phyloP scores from a whole-genome alignment of 106 monocot species.

The Phalaenopsis equestris region DNA sequence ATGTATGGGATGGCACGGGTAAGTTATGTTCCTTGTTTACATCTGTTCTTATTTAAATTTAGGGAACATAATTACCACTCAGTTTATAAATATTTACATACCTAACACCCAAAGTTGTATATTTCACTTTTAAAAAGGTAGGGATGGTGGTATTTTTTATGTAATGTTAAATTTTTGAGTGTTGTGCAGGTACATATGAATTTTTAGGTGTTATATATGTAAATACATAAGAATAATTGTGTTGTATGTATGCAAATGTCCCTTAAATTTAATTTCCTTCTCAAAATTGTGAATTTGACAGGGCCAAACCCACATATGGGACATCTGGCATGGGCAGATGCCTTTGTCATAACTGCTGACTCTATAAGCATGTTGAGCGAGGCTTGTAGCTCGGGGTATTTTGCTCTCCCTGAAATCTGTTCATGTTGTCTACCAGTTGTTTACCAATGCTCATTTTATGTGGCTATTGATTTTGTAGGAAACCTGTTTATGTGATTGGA shows the following conservation, averaged over 20 bases:
- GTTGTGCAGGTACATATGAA: too few species aligned
- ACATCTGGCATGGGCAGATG: slow-evolving; percentile 99
- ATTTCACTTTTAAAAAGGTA: too few species aligned
- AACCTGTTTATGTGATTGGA: slow-evolving; percentile 94
- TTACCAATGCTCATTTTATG: neutral
- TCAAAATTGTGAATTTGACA: slow-evolving; percentile 16
- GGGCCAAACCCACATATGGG: slow-evolving; percentile 95
- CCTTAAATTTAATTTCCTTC: neutral
- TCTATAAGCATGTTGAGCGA: slow-evolving; percentile 96
- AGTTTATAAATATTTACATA: too few species aligned
- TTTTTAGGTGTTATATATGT: too few species aligned
- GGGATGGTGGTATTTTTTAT: too few species aligned
- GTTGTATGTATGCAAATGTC: too few species aligned
- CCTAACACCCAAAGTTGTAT: too few species aligned
- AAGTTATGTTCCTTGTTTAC: neutral
- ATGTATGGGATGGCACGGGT: slow-evolving; percentile 96
- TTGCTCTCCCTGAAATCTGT: neutral
- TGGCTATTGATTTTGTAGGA: slow-evolving; percentile 31
- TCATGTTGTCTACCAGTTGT: neutral
- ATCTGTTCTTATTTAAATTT: neutral
- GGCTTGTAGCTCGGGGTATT: slow-evolving; percentile 95
- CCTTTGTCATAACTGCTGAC: slow-evolving; percentile 91
- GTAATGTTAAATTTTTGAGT: too few species aligned
- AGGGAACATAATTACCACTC: too few species aligned
- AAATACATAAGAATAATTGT: too few species aligned